Conservation (phyloP, 805 yeast species). For the Hanseniaspora lindneri region DNA sequence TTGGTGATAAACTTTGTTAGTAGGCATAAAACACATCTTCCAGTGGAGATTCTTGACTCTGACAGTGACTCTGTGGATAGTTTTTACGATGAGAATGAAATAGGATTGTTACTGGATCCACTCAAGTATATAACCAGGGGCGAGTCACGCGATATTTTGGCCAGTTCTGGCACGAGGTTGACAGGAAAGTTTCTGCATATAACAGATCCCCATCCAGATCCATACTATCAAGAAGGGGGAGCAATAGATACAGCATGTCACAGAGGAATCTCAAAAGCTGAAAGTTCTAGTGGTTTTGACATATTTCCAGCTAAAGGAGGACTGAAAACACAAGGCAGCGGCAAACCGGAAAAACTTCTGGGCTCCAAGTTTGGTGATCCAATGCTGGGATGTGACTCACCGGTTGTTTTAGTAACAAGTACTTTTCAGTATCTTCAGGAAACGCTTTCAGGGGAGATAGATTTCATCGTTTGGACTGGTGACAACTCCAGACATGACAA, state of each 20-base stretch:
- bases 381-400: slow-evolving; percentile 65
- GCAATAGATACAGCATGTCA: slow-evolving; percentile 39
- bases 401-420: slow-evolving; percentile 45
- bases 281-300: too few species aligned
- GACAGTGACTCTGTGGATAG: too few species aligned
- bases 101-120: background rate
- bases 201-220: slow-evolving; percentile 82
- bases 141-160: background rate
- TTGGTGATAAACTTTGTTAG: too few species aligned
- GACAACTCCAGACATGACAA: slow-evolving; percentile 79
- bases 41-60: background rate
- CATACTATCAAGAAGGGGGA: slow-evolving; percentile 44
- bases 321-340: background rate
- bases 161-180: slow-evolving; percentile 20
- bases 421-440: slow-evolving; percentile 57
- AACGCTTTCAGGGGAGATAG: slow-evolving; percentile 57
- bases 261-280: slow-evolving; percentile 22
- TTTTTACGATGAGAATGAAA: background rate
- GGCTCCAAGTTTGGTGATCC: slow-evolving; percentile 70
- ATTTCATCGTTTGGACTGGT: slow-evolving; percentile 84
- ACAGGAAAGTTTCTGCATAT: slow-evolving; percentile 78
- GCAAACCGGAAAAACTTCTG: slow-evolving; percentile 28
- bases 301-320: background rate
- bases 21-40: too few species aligned
- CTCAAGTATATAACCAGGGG: background rate